Evolutionary conservation across 169 alveolate genomes (phyloP).

Genomic region (Eimeria necatrix): DNA sequence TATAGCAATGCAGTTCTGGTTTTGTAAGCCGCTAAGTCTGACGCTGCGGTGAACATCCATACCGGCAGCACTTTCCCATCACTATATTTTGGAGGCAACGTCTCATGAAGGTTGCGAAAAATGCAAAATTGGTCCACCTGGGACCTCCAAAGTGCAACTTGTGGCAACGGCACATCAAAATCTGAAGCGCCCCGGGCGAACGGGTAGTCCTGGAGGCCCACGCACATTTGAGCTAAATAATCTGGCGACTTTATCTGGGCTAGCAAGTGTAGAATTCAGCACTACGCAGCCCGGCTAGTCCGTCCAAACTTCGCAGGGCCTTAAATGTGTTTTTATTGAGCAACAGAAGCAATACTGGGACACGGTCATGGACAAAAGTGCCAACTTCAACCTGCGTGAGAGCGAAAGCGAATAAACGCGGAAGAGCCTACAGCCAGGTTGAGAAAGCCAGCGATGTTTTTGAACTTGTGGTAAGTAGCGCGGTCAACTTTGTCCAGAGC

Average conservation of each 20-base stretch:
- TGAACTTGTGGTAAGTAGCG: conserved; percentile 60
- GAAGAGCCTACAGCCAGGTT: conserved; percentile 55
- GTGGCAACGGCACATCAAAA: conserved; percentile 63
- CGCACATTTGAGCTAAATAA: not conserved
- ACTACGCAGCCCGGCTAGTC: too few species aligned
- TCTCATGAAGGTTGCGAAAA: conserved; percentile 78
- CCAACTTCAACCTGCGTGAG: too few species aligned
- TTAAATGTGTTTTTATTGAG: too few species aligned
- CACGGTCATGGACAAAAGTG: too few species aligned
- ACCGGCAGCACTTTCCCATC: conserved; percentile 63
- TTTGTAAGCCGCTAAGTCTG: not conserved
- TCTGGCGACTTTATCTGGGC: too few species aligned
- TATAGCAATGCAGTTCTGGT: too few species aligned
- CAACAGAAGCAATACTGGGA: too few species aligned
- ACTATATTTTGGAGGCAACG: conserved; percentile 71
- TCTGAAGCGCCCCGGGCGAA: conserved; percentile 79
- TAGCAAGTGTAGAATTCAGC: too few species aligned
- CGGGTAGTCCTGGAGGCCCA: conserved; percentile 60
- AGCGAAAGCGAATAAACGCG: not conserved
- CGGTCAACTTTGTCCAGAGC: conserved; percentile 80
- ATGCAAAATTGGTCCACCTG: conserved; percentile 80
- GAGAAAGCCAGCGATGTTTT: conserved; percentile 66
- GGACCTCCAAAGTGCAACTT: conserved; percentile 78
- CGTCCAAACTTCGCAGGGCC: too few species aligned
- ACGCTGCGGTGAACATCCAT: not conserved